Evolutionary conservation across 2,329 filamentous ascomycete species (phyloP).

Genomic region (Fusarium buxicola): DNA sequence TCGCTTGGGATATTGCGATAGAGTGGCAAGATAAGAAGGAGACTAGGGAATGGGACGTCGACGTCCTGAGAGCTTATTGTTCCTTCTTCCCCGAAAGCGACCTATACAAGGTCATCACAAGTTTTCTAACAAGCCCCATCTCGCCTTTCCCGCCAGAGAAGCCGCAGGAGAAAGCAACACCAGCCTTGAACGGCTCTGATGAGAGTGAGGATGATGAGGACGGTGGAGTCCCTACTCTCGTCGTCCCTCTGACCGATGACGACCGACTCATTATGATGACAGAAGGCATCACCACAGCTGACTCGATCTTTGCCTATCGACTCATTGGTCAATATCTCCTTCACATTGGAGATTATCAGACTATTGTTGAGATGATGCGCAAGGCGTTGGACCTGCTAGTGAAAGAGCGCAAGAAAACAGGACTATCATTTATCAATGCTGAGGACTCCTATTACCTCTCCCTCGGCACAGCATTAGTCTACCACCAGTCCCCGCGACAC

Average conservation of each 20-base stretch:
- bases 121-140: slow-evolving; percentile 83
- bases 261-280: slow-evolving; percentile 86
- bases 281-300: slow-evolving; percentile 73
- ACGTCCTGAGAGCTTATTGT: slow-evolving; percentile 83
- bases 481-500: slow-evolving; percentile 89
- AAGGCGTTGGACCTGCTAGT: slow-evolving; percentile 74
- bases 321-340: slow-evolving; percentile 87
- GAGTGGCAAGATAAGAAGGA: slow-evolving; percentile 88
- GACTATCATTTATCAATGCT: slow-evolving; percentile 75
- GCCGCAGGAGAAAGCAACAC: slow-evolving; percentile 37
- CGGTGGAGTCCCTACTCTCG: slow-evolving; percentile 63
- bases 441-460: slow-evolving; percentile 80
- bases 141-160: slow-evolving; percentile 77
- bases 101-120: slow-evolving; percentile 82
- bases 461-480: slow-evolving; percentile 88
- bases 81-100: slow-evolving; percentile 86
- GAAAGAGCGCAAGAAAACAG: slow-evolving; percentile 73
- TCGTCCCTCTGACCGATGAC: slow-evolving; percentile 74
- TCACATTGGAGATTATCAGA: slow-evolving; percentile 86
- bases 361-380: slow-evolving; percentile 80
- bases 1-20: slow-evolving; percentile 91
- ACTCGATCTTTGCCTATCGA: slow-evolving; percentile 85
- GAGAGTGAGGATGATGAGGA: slow-evolving; percentile 71
- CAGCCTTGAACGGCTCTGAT: slow-evolving; percentile 56
- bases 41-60: slow-evolving; percentile 80